Evolutionary conservation across 768 basidiomycete genomes (phyloP).

Genomic region (Albatrellus ellisii): DNA sequence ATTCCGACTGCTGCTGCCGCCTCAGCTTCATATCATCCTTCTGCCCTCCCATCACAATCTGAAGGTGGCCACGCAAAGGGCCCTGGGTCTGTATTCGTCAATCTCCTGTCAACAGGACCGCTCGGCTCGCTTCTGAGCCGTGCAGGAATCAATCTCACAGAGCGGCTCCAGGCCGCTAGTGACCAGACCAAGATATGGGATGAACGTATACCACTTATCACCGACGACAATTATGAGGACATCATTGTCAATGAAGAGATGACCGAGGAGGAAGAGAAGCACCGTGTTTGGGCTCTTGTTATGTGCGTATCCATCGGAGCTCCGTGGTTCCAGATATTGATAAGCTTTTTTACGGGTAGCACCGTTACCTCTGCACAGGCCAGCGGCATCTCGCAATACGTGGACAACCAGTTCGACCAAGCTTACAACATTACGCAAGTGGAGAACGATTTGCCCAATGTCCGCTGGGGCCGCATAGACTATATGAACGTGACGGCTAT

Average conservation of each 20-base stretch:
- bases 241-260: slow-evolving; percentile 59
- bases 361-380: slow-evolving; percentile 43
- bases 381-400: slow-evolving; percentile 54
- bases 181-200: slow-evolving; percentile 40
- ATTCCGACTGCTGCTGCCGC: slow-evolving; percentile 16
- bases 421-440: slow-evolving; percentile 52
- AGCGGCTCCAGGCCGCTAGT: slow-evolving; percentile 27
- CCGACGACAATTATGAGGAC: slow-evolving; percentile 68
- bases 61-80: neutral
- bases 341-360: slow-evolving; percentile 21
- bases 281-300: slow-evolving; percentile 66
- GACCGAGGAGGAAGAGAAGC: slow-evolving; percentile 42
- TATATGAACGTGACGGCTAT: slow-evolving; percentile 73
- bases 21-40: slow-evolving; percentile 12
- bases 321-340: neutral
- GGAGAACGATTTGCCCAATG: slow-evolving; percentile 49
- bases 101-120: slow-evolving; percentile 37
- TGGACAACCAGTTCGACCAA: slow-evolving; percentile 64
- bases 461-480: slow-evolving; percentile 80
- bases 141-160: slow-evolving; percentile 62
- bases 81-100: slow-evolving; percentile 15
- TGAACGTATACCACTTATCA: slow-evolving; percentile 61
- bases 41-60: neutral
- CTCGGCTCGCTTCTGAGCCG: slow-evolving; percentile 38
- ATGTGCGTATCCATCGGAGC: slow-evolving; percentile 35